Conservation (phyloP, 148 eudicot genomes). For the Selenicereus undatus region DNA sequence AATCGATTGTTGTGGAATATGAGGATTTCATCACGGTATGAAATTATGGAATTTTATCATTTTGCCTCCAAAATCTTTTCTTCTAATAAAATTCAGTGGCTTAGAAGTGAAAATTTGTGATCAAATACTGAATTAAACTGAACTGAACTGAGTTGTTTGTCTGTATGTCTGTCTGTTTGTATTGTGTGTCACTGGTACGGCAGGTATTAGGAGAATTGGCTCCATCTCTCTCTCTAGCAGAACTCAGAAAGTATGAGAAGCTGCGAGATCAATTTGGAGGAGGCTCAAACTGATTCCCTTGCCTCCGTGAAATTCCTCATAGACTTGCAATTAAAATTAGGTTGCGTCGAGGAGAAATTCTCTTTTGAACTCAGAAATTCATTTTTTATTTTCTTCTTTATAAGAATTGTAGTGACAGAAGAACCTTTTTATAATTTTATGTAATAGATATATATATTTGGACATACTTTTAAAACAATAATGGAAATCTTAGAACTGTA, state of each 20-base stretch:
- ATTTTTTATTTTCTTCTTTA: too few relatives aligned
- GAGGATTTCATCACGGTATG: constrained; percentile 82
- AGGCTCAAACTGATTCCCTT: constrained; percentile 36
- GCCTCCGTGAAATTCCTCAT: not conserved
- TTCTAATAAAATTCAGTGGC: not conserved
- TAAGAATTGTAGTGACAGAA: too few relatives aligned
- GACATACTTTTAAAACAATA: too few relatives aligned
- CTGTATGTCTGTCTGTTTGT: not conserved
- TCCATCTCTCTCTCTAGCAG: constrained; percentile 85
- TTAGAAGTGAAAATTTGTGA: not conserved
- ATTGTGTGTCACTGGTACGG: constrained; percentile 14
- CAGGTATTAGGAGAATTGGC: constrained; percentile 81
- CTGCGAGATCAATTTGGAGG: constrained; percentile 92
- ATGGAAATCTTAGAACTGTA: too few relatives aligned
- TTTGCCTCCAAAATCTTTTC: not conserved
- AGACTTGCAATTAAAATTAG: not conserved
- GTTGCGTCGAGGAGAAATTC: too few relatives aligned
- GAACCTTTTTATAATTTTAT: too few relatives aligned
- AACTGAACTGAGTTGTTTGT: not conserved
- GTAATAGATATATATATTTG: too few relatives aligned
- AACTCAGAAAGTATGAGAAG: constrained; percentile 76
- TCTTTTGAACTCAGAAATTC: too few relatives aligned
- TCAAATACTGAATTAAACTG: too few relatives aligned
- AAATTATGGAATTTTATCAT: not conserved
- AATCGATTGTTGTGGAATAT: constrained; percentile 60